Evolutionary conservation across 805 yeast genomes (phyloP).

Genomic region (Yamadazyma sp.): DNA sequence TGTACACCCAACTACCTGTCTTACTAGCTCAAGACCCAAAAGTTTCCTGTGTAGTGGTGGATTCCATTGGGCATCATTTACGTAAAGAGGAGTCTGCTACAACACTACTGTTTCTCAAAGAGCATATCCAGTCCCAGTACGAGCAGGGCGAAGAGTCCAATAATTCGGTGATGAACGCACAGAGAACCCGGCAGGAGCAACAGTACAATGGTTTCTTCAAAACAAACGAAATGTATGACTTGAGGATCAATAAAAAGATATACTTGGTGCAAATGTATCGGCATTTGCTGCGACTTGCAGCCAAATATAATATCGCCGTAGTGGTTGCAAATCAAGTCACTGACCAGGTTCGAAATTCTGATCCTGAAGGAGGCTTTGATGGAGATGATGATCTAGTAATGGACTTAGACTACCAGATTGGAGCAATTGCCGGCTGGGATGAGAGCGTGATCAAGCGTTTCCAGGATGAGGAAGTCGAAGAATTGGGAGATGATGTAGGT

Average conservation of each 20-base stretch:
- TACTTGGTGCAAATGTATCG: constrained; percentile 46
- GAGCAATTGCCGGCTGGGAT: constrained; percentile 79
- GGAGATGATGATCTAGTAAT: constrained; percentile 16
- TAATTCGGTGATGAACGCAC: constrained; percentile 4
- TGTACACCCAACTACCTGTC: constrained; percentile 67
- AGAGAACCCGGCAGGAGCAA: constrained; percentile 18
- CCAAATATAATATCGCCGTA: constrained; percentile 52
- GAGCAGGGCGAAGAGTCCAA: constrained; percentile 13
- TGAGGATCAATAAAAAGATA: constrained; percentile 39
- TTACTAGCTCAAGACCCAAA: constrained; percentile 23
- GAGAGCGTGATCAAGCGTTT: constrained; percentile 29
- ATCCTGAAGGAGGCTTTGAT: constrained; percentile 23
- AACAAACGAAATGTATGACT: constrained; percentile 24
- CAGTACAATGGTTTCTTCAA: constrained; percentile 23
- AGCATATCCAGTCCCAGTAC: constrained; percentile 20
- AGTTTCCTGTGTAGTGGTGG: constrained; percentile 58
- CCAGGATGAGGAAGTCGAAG: constrained; percentile 8
- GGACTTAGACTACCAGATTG: constrained; percentile 62
- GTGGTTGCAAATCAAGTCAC: constrained; percentile 81
- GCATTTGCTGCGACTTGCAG: constrained; percentile 51
- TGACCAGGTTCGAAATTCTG: constrained; percentile 45
- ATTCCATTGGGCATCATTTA: constrained; percentile 81
- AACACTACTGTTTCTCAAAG: constrained; percentile 34
- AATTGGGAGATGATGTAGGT: background rate
- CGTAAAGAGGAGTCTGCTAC: constrained; percentile 52